Conservation (phyloP, 2,329 filamentous ascomycete genomes). For the Cucurbitaria berberidis region DNA sequence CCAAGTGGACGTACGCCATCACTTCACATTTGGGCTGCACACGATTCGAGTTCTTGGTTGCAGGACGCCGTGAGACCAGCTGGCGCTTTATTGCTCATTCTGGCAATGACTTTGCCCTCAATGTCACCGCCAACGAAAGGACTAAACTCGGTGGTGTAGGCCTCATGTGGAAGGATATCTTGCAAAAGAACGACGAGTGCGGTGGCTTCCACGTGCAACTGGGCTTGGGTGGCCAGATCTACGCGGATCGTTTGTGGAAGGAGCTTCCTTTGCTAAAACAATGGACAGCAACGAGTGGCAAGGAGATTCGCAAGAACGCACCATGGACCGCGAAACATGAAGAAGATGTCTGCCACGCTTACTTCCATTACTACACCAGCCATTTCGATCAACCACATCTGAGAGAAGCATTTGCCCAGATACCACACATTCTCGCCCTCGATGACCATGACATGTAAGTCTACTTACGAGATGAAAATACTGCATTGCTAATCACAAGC, state of each 20-base stretch:
- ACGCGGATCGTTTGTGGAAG: slow-evolving; percentile 93
- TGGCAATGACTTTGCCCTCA: slow-evolving; percentile 91
- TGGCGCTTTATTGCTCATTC: slow-evolving; percentile 98
- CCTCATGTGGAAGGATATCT: slow-evolving; percentile 98
- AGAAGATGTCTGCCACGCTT: slow-evolving; percentile 93
- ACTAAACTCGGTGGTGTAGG: slow-evolving; percentile 85
- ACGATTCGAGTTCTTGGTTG: slow-evolving; percentile 96
- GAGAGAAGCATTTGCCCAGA: slow-evolving; percentile 94
- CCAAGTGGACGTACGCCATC: slow-evolving; percentile 97
- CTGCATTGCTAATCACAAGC: slow-evolving; percentile 10
- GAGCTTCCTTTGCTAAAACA: slow-evolving; percentile 93
- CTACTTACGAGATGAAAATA: neutral
- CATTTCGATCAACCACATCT: slow-evolving; percentile 97
- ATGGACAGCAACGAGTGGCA: slow-evolving; percentile 91
- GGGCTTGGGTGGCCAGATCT: slow-evolving; percentile 92
- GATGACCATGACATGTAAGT: slow-evolving; percentile 98
- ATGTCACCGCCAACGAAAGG: slow-evolving; percentile 84
- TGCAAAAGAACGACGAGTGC: slow-evolving; percentile 96
- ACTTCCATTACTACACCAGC: slow-evolving; percentile 98
- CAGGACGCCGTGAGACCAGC: slow-evolving; percentile 84
- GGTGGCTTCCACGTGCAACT: slow-evolving; percentile 95
- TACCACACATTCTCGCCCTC: slow-evolving; percentile 89
- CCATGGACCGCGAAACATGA: slow-evolving; percentile 94
- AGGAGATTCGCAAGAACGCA: slow-evolving; percentile 88
- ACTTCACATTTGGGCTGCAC: slow-evolving; percentile 97